Base-by-base conservation (phyloP, 441 rosid species). In the Lepidium campestre region DNA sequence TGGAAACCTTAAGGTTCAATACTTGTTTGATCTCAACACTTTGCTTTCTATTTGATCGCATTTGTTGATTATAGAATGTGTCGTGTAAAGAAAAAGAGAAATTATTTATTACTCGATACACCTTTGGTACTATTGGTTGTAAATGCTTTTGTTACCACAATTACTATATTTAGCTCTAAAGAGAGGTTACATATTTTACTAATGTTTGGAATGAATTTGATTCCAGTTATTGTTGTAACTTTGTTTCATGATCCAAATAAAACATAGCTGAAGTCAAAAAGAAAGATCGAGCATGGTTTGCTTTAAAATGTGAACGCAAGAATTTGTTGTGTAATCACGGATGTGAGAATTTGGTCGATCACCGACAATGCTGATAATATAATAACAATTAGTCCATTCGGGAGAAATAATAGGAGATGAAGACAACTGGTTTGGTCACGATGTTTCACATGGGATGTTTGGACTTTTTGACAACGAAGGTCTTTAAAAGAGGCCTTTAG, bases 391-490 rank as follows among this genome's bases (percentile, higher is more conserved):
- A 17, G 62, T 53, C 49, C 13, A 62, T 19, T 50, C 39, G 7
- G 2, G 56, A 22, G 2, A 70, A 60, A 41, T 44, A 35, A 62
- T 19, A 19, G 9, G 58, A 46, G 7, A 13, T 45, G 41, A 35
- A 31, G 69, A 45, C 35, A 62, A 54, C 5, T 37, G 68, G 37
- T 63, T 71, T 31, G 65, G 71, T 48, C 53, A 70, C 44, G 73
- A 59, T 13, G 61, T 50, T 42, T 40, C 67, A 71, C 75, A 71
- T 72, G 71, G 66, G 55, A 64, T 72, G 71, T 57, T 65, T 71
- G 47, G 71, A 57, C 53, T 56, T 48, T 48, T 71, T 37, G 37
- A 31, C 70, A 1, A 55, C 0, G 11, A 12, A 39, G 53, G 59
- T 56, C 71, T 31, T 45, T 37, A 10, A 15, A 70, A 13, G 9